phyloP scores from a whole-genome alignment of 305 asterid species.

The Fraxinus sp. region DNA sequence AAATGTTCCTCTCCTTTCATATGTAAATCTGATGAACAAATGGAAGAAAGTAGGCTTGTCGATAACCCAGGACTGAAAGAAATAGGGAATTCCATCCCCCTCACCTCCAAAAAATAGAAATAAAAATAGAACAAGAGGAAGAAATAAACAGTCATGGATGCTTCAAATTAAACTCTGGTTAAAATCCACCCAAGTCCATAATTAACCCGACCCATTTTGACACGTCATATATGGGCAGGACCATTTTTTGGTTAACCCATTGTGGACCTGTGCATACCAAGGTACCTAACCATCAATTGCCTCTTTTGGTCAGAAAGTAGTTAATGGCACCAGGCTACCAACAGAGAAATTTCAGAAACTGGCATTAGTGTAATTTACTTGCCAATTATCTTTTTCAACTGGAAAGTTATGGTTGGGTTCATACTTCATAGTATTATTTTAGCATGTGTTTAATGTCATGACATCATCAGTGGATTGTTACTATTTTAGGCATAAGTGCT shows the following conservation, averaged over 20 bases:
- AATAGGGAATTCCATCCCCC: not conserved
- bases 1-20: not conserved
- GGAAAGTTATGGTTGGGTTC: not conserved
- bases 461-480: not conserved
- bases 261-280: not conserved
- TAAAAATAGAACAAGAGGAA: not conserved
- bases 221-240: not conserved
- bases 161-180: not conserved
- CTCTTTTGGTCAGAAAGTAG: not conserved
- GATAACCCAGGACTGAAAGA: not conserved
- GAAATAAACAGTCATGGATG: not conserved
- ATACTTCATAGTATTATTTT: not conserved
- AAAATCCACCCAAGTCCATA: not conserved
- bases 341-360: not conserved
- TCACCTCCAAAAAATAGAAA: not conserved
- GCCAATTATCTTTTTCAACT: not conserved
- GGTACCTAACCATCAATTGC: not conserved
- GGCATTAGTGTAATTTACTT: not conserved
- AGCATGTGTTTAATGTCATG: not conserved
- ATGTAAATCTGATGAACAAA: not conserved
- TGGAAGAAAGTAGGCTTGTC: not conserved
- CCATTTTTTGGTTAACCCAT: not conserved
- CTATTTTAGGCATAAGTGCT: not conserved
- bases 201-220: not conserved
- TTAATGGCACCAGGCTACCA: not conserved